Base-by-base conservation (phyloP, 129 eudicot species). In the Chrysanthemum makinoi region DNA sequence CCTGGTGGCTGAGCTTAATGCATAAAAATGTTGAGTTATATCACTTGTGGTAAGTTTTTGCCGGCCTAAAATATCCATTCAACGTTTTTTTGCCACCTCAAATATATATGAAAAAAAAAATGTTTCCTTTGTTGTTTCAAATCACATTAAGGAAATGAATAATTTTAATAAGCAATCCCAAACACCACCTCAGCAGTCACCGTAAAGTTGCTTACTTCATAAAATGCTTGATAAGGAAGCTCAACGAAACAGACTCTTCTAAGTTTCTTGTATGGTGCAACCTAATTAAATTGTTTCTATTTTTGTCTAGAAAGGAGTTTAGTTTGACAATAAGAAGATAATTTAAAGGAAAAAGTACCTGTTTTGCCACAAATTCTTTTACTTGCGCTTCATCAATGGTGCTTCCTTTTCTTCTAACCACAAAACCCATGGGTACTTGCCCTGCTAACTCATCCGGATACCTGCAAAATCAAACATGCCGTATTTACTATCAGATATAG, bases 381-480 rank as follows among this genome's bases (percentile, higher is more conserved):
- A 89, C 80, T 47, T 76, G 72, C 12, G 70, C 59, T 63, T 80
- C 86, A 58, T 79, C 68, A 74, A 86, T 59, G 51, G 69, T 74
- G 77, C 91, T 83, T 68, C 79, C 85, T 14, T 68, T 73, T 61
- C 79, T 59, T 75, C 84, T 86, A 64, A 89, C 96, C 58, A 86
- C 92, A 82, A 77, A 89, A 2, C 87, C 96, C 67, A 78, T 79
- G 26, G 96, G 91, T 28, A 89, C 76, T 81, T 89, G 83, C 14
- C 96, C 96, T 19, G 91, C 91, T 68, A 68, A 73, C 50, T 89
- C 91, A 57, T 86, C 89, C 28, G 96, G 91, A 75, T 81, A 86
- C 70, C 96, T 89, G 77, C 72, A 18, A 51, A 60, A 50, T 69
- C 70, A 65, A 19, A 65, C 79, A 62, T 12, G 16, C 44, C 54